A percentile compares a stretch with the other conserved stretches of the same genome.
phyloP scores from a whole-genome alignment of 768 basidiomycete genomes.

The Amanita phalloides region DNA sequence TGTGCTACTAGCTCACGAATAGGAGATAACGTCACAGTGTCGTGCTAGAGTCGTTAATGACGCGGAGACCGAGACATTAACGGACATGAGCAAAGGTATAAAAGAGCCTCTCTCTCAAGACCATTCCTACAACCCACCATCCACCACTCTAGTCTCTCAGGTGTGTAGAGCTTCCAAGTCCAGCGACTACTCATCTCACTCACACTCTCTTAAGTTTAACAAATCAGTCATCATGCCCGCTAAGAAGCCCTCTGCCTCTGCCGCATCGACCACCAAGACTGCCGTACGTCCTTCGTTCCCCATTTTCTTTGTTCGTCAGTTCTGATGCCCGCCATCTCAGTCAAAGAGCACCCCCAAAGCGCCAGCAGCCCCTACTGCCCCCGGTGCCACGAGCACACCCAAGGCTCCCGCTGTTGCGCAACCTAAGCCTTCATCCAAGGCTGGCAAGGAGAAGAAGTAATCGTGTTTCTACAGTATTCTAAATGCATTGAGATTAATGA shows the following conservation, averaged over 20 bases:
- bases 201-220: background rate
- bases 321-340: background rate
- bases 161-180: background rate
- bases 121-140: background rate
- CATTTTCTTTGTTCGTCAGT: background rate
- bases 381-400: background rate
- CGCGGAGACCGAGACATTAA: background rate
- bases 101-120: background rate
- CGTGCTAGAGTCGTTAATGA: background rate
- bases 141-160: background rate
- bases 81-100: background rate
- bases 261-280: background rate
- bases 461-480: background rate
- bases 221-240: slow-evolving; percentile 1
- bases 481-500: background rate
- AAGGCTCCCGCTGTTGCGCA: background rate
- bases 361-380: background rate
- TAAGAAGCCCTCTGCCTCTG: background rate
- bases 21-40: background rate
- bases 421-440: background rate
- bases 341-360: background rate
- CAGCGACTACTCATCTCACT: background rate
- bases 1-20: slow-evolving; percentile 2
- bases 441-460: background rate
- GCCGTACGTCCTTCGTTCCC: background rate